phyloP scores from a whole-genome alignment of 306 rosid species.

The Calophaca sinica region DNA sequence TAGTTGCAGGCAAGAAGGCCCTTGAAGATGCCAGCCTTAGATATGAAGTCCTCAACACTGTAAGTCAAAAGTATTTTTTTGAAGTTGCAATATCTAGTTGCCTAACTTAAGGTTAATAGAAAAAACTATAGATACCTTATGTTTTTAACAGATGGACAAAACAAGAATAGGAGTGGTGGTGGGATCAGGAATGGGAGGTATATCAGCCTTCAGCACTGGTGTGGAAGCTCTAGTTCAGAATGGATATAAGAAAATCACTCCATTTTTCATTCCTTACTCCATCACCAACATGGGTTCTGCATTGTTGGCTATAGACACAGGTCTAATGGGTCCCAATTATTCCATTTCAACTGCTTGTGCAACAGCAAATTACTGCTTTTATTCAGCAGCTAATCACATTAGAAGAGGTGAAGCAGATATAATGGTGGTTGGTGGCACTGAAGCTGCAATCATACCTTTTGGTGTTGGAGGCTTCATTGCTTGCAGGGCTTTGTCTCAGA shows the following conservation, averaged over 20 bases:
- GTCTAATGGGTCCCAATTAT: constrained; percentile 57
- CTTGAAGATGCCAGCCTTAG: constrained; percentile 66
- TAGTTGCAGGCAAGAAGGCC: constrained; percentile 65
- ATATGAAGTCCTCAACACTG: constrained; percentile 34
- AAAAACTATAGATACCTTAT: background rate
- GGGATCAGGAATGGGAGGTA: constrained; percentile 68
- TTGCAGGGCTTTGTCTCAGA: constrained; percentile 56
- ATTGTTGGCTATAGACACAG: constrained; percentile 62
- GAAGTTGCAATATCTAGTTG: background rate
- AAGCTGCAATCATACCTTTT: background rate
- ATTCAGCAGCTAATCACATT: background rate
- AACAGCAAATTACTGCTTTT: constrained; percentile 28
- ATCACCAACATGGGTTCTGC: constrained; percentile 67
- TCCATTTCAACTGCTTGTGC: constrained; percentile 48
- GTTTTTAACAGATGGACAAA: constrained; percentile 55
- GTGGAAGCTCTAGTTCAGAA: constrained; percentile 59
- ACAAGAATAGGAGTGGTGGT: constrained; percentile 58
- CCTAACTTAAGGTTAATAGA: background rate
- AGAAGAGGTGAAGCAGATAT: background rate
- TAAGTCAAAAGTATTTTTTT: background rate
- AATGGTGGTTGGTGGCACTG: background rate
- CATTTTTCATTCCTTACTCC: constrained; percentile 62
- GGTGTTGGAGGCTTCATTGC: constrained; percentile 54
- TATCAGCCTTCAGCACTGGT: constrained; percentile 57
- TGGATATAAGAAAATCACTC: constrained; percentile 61